These are phyloP conservation scores for Leptodontidium sp. DNA, from an alignment of 2,329 filamentous ascomycete genomes.

Conservation along the genomic window DNA sequence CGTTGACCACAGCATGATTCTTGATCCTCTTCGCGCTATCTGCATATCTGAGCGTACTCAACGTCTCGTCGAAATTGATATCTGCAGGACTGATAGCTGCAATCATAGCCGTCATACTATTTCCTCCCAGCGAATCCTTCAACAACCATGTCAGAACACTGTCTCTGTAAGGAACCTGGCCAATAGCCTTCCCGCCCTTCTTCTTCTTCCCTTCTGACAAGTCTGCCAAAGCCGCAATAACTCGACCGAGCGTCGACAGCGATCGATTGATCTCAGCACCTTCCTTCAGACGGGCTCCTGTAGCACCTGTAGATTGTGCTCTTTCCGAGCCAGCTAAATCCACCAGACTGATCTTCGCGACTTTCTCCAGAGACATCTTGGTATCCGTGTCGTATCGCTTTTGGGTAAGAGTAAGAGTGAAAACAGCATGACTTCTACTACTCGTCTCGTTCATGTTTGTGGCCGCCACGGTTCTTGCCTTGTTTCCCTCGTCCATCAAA, in stretches of 20 bases:
- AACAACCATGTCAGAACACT: constrained; percentile 95
- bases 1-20: constrained; percentile 99
- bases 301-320: constrained; percentile 96
- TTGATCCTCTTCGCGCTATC: constrained; percentile 99
- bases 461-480: constrained; percentile 94
- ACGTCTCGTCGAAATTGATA: constrained; percentile 98
- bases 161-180: constrained; percentile 93
- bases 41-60: constrained; percentile 94
- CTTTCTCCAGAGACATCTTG: constrained; percentile 97
- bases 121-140: constrained; percentile 96
- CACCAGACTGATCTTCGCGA: constrained; percentile 96
- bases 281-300: constrained; percentile 93
- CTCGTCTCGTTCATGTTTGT: constrained; percentile 99
- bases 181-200: constrained; percentile 72
- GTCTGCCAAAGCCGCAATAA: constrained; percentile 95
- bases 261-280: constrained; percentile 99
- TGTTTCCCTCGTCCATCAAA: constrained; percentile 99
- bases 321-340: constrained; percentile 97
- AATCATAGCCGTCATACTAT: constrained; percentile 99
- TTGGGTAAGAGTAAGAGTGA: constrained; percentile 94
- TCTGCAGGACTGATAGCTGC: constrained; percentile 97
- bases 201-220: constrained; percentile 85
- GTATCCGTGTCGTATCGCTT: constrained; percentile 91
- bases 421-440: constrained; percentile 97
- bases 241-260: constrained; percentile 92